Evolutionary conservation across 1,139 yeast species (phyloP).

Genomic region (Nakaseomyces sp.): DNA sequence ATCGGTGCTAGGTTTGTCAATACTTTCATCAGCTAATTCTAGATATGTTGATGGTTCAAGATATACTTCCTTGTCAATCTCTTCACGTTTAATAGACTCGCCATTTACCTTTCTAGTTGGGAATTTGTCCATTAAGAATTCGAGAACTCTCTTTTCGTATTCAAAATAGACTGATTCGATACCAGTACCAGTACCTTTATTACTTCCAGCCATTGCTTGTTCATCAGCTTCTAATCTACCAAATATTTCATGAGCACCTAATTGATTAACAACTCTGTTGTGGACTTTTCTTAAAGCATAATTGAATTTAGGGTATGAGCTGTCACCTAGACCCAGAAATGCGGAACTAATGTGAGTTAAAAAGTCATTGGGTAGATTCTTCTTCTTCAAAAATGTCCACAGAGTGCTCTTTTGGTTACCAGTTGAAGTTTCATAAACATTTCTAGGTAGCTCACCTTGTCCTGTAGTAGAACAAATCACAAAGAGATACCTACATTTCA

Average conservation of each 20-base stretch:
- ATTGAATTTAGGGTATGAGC: conserved; percentile 80
- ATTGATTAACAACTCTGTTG: conserved; percentile 54
- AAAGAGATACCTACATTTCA: conserved; percentile 46
- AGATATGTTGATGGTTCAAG: conserved; percentile 25
- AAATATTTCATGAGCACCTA: conserved; percentile 70
- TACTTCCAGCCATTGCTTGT: conserved; percentile 36
- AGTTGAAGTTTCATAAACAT: conserved; percentile 36
- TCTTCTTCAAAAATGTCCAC: conserved; percentile 65
- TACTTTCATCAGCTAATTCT: conserved; percentile 7
- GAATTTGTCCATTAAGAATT: conserved; percentile 34
- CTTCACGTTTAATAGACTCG: conserved; percentile 16
- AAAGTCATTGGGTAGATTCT: conserved; percentile 55
- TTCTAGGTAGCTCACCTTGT: conserved; percentile 87
- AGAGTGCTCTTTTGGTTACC: conserved; percentile 35
- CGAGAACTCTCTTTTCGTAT: conserved; percentile 54
- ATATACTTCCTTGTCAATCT: conserved; percentile 20
- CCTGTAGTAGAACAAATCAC: conserved; percentile 87
- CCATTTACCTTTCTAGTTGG: conserved; percentile 30
- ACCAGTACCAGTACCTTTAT: conserved; percentile 54
- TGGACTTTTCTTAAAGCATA: conserved; percentile 80
- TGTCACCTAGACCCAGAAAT: conserved; percentile 90
- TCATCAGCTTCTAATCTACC: conserved; percentile 87
- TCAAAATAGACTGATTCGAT: conserved; percentile 67
- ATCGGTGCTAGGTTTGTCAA: not conserved
- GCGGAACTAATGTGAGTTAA: conserved; percentile 57